Conservation (phyloP, 495 filamentous ascomycete genomes). For the Aspergillus incahuasiensis region DNA sequence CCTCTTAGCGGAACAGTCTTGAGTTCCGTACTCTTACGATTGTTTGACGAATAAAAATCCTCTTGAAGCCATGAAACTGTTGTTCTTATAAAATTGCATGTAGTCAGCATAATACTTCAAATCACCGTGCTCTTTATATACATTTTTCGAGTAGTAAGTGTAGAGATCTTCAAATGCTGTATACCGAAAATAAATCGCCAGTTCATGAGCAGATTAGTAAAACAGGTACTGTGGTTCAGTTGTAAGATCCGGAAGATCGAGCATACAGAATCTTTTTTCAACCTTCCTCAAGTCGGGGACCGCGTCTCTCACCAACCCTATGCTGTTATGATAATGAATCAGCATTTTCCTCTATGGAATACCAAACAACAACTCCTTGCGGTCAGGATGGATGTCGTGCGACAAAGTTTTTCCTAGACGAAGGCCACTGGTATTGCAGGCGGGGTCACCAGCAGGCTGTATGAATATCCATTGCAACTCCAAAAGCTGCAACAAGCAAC, state of each 20-base stretch:
- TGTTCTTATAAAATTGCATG: not conserved
- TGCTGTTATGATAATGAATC: slow-evolving; percentile 30
- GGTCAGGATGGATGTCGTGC: slow-evolving; percentile 62
- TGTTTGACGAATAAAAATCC: slow-evolving; percentile 43
- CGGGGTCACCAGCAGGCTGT: slow-evolving; percentile 62
- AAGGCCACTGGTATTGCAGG: slow-evolving; percentile 61
- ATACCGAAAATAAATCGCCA: no score
- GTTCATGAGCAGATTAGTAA: not conserved
- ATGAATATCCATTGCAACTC: slow-evolving; percentile 10
- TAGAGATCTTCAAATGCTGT: no score
- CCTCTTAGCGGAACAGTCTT: slow-evolving; percentile 34
- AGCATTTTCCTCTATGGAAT: slow-evolving; percentile 45
- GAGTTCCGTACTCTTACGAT: slow-evolving; percentile 43
- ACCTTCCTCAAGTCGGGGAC: not conserved
- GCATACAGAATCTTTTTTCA: not conserved
- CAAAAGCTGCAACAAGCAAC: no score
- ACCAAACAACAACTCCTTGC: slow-evolving; percentile 53
- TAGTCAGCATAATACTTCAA: not conserved
- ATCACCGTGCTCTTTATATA: not conserved
- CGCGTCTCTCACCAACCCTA: not conserved
- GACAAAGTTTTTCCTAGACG: slow-evolving; percentile 56
- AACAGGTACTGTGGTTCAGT: not conserved
- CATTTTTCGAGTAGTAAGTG: no score
- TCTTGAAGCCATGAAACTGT: slow-evolving; percentile 2
- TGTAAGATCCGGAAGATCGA: not conserved